Percentiles rank a stretch among this genome's conserved stretches.
These are phyloP conservation scores for Skeletonema potamos DNA, from an alignment of 108 stramenopile species.

Conservation along the genomic window DNA sequence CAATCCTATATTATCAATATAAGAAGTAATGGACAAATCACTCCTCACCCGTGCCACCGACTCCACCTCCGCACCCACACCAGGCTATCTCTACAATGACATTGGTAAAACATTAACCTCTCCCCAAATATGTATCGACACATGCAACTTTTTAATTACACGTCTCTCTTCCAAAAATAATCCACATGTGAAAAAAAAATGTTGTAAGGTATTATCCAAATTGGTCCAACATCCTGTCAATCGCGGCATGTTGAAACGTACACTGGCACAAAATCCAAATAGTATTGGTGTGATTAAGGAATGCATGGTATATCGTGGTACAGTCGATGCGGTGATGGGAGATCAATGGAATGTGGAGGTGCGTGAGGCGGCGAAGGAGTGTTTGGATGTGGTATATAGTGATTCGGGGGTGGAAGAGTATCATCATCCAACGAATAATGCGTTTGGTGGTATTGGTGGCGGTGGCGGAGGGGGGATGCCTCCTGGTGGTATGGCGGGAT, in stretches of 20 bases:
- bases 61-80: slow-evolving; percentile 89
- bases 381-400: slow-evolving; percentile 90
- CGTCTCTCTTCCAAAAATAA: slow-evolving; percentile 86
- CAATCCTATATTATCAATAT: no score
- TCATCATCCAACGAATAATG: slow-evolving; percentile 2
- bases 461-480: not conserved
- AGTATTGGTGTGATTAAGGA: slow-evolving; percentile 84
- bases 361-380: slow-evolving; percentile 92
- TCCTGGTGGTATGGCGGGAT: slow-evolving; percentile 13
- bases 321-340: slow-evolving; percentile 93
- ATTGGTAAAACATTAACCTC: slow-evolving; percentile 88
- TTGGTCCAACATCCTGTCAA: slow-evolving; percentile 48
- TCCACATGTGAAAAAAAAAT: slow-evolving; percentile 91
- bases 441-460: not conserved
- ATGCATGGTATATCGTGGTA: slow-evolving; percentile 84
- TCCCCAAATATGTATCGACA: slow-evolving; percentile 73
- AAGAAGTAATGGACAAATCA: slow-evolving; percentile 38
- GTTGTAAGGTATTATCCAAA: slow-evolving; percentile 81
- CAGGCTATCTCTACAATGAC: slow-evolving; percentile 97
- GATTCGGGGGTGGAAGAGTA: slow-evolving; percentile 50
- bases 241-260: slow-evolving; percentile 88
- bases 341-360: slow-evolving; percentile 92
- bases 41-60: slow-evolving; percentile 84
- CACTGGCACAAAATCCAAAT: slow-evolving; percentile 70
- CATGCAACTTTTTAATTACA: slow-evolving; percentile 69